Evolutionary conservation across 805 yeast genomes (phyloP).

Genomic region (Pichia californica): DNA sequence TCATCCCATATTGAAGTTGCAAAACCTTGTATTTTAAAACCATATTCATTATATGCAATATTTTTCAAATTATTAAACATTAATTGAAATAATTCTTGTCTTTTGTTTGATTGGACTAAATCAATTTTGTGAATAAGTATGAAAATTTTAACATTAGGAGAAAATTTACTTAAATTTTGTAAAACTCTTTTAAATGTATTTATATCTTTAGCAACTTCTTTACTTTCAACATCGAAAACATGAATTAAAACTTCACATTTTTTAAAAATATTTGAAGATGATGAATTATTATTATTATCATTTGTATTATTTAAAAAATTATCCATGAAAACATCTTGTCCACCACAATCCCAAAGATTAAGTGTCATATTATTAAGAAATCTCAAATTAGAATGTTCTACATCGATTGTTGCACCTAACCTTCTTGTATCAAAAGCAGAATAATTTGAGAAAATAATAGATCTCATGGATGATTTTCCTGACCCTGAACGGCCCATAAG

Average conservation of each 20-base stretch:
- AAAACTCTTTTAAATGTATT: conserved; percentile 84
- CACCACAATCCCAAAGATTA: conserved; percentile 97
- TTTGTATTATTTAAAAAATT: conserved; percentile 47
- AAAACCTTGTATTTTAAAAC: conserved; percentile 70
- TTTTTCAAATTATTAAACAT: conserved; percentile 79
- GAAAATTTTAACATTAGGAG: conserved; percentile 89
- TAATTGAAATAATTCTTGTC: conserved; percentile 74
- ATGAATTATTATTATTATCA: conserved; percentile 43
- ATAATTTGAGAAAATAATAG: conserved; percentile 90
- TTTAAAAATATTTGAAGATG: conserved; percentile 64
- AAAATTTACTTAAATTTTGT: conserved; percentile 70
- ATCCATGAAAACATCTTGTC: conserved; percentile 95
- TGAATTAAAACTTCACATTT: conserved; percentile 94
- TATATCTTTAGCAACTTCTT: conserved; percentile 86
- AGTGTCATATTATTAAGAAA: conserved; percentile 93
- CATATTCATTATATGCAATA: conserved; percentile 54
- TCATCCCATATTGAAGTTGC: conserved; percentile 98
- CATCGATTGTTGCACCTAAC: conserved; percentile 95
- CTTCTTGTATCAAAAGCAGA: conserved; percentile 95
- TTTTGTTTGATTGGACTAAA: conserved; percentile 76
- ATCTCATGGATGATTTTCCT: conserved; percentile 96
- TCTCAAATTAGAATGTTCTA: conserved; percentile 92
- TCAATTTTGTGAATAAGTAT: conserved; percentile 95
- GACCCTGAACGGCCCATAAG: conserved; percentile 93
- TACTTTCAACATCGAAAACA: conserved; percentile 93